Evolutionary conservation across 345 rosid species (phyloP).

Genomic region (Rhodamnia rubescens): DNA sequence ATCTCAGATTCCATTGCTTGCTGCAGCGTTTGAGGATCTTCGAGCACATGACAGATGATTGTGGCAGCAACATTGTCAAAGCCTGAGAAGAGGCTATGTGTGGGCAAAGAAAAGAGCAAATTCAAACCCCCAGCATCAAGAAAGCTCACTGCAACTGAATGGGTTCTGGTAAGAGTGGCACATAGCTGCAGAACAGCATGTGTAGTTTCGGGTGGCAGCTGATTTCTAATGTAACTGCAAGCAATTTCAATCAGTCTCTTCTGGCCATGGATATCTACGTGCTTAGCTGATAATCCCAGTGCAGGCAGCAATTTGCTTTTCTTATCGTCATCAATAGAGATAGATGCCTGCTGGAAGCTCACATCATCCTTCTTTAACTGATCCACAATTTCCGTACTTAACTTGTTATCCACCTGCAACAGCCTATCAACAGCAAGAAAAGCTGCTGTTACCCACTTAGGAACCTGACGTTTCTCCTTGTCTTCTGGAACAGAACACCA

Average conservation of each 20-base stretch:
- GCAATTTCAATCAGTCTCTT: constrained; percentile 81
- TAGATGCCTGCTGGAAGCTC: constrained; percentile 25
- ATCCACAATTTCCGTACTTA: constrained; percentile 67
- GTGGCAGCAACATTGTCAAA: constrained; percentile 81
- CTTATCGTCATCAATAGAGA: constrained; percentile 62
- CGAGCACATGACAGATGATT: constrained; percentile 81
- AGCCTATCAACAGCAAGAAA: constrained; percentile 92
- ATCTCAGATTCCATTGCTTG: constrained; percentile 98
- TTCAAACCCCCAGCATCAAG: constrained; percentile 77
- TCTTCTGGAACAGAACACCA: constrained; percentile 59
- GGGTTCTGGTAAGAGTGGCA: constrained; percentile 73
- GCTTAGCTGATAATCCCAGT: constrained; percentile 33
- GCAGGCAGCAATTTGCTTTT: constrained; percentile 47
- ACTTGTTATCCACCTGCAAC: constrained; percentile 70
- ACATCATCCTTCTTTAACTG: constrained; percentile 44
- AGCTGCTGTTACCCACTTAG: constrained; percentile 92
- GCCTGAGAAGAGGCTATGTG: constrained; percentile 80
- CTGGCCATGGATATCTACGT: constrained; percentile 50
- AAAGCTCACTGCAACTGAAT: constrained; percentile 72
- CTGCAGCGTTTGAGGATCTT: constrained; percentile 94
- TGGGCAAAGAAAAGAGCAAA: constrained; percentile 77
- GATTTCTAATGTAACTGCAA: constrained; percentile 65
- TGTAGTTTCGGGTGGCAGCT: constrained; percentile 81
- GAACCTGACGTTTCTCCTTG: constrained; percentile 41
- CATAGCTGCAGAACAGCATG: constrained; percentile 91